Percentiles rank a stretch among this genome's conserved stretches.
These are phyloP conservation scores for Ophiosphaerella narmari DNA, from an alignment of 2,329 filamentous ascomycete species.

Conservation along the genomic window DNA sequence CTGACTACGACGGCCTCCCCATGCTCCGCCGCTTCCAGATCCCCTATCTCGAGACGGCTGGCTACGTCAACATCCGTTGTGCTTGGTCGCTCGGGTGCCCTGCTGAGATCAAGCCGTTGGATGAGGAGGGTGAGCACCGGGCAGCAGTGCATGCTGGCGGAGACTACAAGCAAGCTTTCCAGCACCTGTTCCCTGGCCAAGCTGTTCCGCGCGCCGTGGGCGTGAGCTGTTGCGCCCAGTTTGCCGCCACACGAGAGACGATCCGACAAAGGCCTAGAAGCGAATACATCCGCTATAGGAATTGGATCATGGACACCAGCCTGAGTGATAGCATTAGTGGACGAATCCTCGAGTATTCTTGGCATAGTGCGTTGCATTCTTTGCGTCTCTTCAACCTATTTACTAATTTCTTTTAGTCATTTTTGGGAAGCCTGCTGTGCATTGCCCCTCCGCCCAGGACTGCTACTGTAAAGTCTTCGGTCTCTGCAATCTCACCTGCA, in stretches of 20 bases:
- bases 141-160: conserved; percentile 54
- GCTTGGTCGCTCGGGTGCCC: conserved; percentile 59
- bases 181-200: conserved; percentile 52
- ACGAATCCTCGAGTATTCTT: conserved; percentile 62
- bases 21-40: conserved; percentile 56
- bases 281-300: conserved; percentile 55
- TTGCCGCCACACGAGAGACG: conserved; percentile 56
- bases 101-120: conserved; percentile 54
- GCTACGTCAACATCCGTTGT: conserved; percentile 61
- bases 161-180: conserved; percentile 55
- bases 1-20: conserved; percentile 56
- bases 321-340: conserved; percentile 57
- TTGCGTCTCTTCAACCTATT: neutral
- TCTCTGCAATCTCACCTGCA: conserved; percentile 57
- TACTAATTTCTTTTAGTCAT: conserved; percentile 38
- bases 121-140: conserved; percentile 47
- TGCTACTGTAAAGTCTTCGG: conserved; percentile 73
- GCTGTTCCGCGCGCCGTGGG: conserved; percentile 53
- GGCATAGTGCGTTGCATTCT: conserved; percentile 56
- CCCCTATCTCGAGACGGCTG: conserved; percentile 54
- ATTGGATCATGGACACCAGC: conserved; percentile 55
- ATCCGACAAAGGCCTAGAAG: conserved; percentile 51
- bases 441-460: conserved; percentile 64
- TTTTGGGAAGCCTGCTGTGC: conserved; percentile 50
- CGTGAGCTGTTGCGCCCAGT: conserved; percentile 61